Percentiles rank a stretch among this genome's conserved stretches.
Conservation (phyloP, 2,329 filamentous ascomycete genomes). For the Hypoxylon sp. region DNA sequence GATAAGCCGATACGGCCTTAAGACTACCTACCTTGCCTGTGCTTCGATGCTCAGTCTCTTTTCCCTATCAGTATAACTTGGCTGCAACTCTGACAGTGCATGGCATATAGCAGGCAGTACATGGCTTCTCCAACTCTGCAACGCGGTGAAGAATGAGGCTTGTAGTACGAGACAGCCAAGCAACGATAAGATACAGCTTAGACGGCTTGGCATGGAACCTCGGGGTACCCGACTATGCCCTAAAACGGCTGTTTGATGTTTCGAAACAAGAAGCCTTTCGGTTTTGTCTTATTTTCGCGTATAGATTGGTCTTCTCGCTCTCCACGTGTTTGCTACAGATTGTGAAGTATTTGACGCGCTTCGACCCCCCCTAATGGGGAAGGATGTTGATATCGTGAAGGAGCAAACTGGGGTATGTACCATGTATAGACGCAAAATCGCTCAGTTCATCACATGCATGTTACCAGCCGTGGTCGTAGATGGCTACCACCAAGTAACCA, state of each 20-base stretch:
- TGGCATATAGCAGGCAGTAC: background rate
- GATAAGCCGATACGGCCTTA: conserved; percentile 1
- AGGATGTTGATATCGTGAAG: conserved; percentile 26
- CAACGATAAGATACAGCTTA: conserved; percentile 5
- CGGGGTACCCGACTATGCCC: conserved; percentile 4
- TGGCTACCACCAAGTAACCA: conserved; percentile 1
- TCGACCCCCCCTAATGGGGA: conserved; percentile 25
- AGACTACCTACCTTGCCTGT: background rate
- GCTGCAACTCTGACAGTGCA: background rate
- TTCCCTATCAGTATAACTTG: background rate
- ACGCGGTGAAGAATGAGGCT: background rate
- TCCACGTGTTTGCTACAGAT: conserved; percentile 14
- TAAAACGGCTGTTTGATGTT: conserved; percentile 19
- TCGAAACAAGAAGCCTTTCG: conserved; percentile 20
- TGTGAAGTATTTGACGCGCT: conserved; percentile 25
- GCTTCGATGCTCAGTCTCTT: background rate
- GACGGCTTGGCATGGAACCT: conserved; percentile 23
- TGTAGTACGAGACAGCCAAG: conserved; percentile 18
- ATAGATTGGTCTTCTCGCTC: background rate
- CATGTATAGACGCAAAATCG: conserved; percentile 32
- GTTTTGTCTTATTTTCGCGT: background rate
- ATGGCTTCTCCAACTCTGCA: background rate
- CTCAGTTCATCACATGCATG: conserved; percentile 34
- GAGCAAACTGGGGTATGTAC: conserved; percentile 25
- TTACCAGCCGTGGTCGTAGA: background rate